Evolutionary conservation across 108 stramenopile species (phyloP).

Genomic region (Pseudonitzschia pungens): DNA sequence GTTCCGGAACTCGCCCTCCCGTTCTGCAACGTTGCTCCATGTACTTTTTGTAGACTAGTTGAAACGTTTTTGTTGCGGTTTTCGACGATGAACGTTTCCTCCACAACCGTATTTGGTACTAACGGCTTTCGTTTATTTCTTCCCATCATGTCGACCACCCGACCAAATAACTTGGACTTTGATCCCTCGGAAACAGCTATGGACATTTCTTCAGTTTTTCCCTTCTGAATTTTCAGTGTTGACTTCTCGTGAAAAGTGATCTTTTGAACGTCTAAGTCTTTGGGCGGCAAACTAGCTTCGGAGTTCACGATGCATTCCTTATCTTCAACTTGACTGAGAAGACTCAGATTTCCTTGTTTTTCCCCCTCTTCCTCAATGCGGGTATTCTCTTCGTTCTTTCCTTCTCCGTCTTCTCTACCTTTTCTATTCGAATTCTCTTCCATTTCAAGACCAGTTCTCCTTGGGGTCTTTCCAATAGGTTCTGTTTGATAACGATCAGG

Average conservation of each 20-base stretch:
- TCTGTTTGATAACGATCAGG: conserved; percentile 9
- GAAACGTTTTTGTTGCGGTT: background rate
- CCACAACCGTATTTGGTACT: conserved; percentile 16
- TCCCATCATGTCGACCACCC: conserved; percentile 1
- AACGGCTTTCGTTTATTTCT: conserved; percentile 1
- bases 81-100: conserved; percentile 15
- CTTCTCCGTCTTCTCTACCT: background rate
- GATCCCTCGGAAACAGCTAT: conserved; percentile 8
- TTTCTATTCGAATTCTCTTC: conserved; percentile 5
- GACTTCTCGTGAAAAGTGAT: background rate
- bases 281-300: background rate
- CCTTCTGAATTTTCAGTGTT: background rate
- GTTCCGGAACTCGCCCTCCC: background rate
- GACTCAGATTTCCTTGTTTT: background rate
- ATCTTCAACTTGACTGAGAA: background rate
- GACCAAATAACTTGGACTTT: conserved; percentile 9
- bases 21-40: conserved; percentile 1
- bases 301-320: background rate
- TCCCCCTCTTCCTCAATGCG: background rate
- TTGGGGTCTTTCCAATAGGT: conserved; percentile 15
- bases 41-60: background rate
- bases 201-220: background rate
- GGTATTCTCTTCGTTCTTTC: background rate
- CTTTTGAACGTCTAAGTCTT: background rate
- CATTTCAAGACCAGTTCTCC: conserved; percentile 4